Percentiles rank a stretch among this genome's conserved stretches.
Evolutionary conservation across 1,139 yeast species (phyloP).

Genomic region (Saccharomyces hybrid): DNA sequence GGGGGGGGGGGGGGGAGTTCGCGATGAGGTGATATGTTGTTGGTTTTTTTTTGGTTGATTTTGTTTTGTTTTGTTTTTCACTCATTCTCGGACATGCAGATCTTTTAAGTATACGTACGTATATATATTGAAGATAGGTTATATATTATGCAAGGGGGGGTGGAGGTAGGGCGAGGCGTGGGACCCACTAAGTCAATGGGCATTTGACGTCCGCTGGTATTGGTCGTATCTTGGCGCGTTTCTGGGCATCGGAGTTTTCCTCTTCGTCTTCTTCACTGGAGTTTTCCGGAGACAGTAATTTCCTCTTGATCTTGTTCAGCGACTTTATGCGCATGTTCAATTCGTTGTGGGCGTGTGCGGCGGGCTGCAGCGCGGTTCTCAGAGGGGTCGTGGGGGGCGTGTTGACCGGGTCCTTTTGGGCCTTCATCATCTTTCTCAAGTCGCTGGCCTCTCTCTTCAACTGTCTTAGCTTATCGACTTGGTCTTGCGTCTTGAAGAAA

Average conservation of each 20-base stretch:
- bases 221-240: neutral
- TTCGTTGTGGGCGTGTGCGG: neutral
- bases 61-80: too few species aligned
- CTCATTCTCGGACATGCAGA: too few species aligned
- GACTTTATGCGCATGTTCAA: neutral
- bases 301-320: conserved; percentile 1
- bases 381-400: conserved; percentile 24
- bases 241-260: neutral
- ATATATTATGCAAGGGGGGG: too few species aligned
- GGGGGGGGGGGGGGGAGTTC: too few species aligned
- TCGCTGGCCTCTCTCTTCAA: conserved; percentile 30
- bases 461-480: conserved; percentile 23
- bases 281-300: conserved; percentile 4
- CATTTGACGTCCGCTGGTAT: too few species aligned
- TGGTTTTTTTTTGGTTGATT: too few species aligned
- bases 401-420: conserved; percentile 9
- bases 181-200: neutral
- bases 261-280: conserved; percentile 4
- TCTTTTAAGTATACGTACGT: too few species aligned
- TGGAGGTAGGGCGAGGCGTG: neutral
- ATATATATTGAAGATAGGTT: too few species aligned
- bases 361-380: neutral
- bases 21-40: too few species aligned
- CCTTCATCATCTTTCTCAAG: conserved; percentile 19
- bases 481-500: conserved; percentile 28